Percentiles rank a stretch among this genome's conserved stretches.
Conservation (phyloP, 2,329 filamentous ascomycete species). For the Cytospora piceae region DNA sequence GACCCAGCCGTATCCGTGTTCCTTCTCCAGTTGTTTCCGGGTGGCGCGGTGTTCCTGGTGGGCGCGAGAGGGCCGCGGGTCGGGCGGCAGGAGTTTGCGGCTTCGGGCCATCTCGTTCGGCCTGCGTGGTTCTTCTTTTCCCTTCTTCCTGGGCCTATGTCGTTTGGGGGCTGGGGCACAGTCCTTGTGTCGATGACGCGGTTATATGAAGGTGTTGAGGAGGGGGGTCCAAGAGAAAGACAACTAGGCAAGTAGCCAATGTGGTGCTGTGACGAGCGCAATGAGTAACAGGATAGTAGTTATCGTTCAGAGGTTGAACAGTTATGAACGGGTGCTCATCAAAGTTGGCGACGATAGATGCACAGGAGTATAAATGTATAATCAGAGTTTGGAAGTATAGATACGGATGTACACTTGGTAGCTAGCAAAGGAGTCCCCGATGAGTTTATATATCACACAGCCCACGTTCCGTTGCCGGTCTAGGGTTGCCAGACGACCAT, state of each 20-base stretch:
- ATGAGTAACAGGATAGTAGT: background rate
- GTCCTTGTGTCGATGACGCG: background rate
- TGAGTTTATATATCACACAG: background rate
- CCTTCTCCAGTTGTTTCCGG: conserved; percentile 46
- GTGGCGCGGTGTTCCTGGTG: conserved; percentile 43
- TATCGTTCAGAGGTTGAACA: background rate
- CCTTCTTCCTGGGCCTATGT: background rate
- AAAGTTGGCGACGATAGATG: too few species aligned
- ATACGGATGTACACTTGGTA: background rate
- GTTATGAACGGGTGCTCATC: background rate
- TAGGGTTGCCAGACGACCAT: conserved; percentile 1
- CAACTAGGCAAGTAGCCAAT: background rate
- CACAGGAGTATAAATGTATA: too few species aligned
- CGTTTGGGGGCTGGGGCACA: background rate
- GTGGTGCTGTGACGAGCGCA: background rate
- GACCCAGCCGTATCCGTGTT: conserved; percentile 47
- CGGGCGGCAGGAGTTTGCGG: conserved; percentile 33
- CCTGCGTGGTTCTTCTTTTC: background rate
- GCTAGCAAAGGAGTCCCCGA: background rate
- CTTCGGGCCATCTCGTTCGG: conserved; percentile 23
- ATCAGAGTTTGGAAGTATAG: background rate
- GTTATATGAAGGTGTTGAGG: conserved; percentile 2
- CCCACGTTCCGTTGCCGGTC: background rate
- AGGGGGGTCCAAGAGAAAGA: background rate
- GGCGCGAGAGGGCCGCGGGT: conserved; percentile 43